A percentile compares a stretch with the other conserved stretches of the same genome.
Evolutionary conservation across 2,329 filamentous ascomycete genomes (phyloP).

Genomic region (Arthrobotrys iridis): DNA sequence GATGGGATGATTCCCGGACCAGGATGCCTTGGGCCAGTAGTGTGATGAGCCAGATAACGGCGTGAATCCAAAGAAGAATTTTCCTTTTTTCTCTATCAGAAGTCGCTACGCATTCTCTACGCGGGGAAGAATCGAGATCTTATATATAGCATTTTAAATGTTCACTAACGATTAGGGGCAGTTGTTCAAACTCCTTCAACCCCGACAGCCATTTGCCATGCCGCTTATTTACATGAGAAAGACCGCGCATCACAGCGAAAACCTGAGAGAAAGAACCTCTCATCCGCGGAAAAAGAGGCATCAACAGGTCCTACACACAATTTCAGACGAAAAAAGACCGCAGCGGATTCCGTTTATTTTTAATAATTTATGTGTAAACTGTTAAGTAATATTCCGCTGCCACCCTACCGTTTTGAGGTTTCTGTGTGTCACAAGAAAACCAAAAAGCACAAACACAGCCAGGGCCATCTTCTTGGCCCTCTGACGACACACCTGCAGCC

Average conservation of each 20-base stretch:
- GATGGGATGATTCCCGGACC: background rate
- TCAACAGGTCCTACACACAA: conserved; percentile 2
- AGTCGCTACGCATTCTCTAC: background rate
- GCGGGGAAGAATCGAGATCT: conserved; percentile 10
- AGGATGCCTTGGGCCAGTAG: background rate
- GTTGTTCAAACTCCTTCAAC: background rate
- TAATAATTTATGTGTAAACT: conserved; percentile 40
- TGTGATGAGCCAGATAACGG: background rate
- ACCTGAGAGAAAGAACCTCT: too few relatives aligned
- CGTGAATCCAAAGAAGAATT: background rate
- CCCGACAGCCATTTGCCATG: background rate
- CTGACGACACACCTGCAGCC: conserved; percentile 13
- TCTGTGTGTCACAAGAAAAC: conserved; percentile 46
- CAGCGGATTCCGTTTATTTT: conserved; percentile 9
- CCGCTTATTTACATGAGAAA: conserved; percentile 5
- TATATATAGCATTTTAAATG: conserved; percentile 8
- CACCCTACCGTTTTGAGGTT: conserved; percentile 53
- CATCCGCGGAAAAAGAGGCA: conserved; percentile 39
- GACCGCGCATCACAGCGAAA: conserved; percentile 17
- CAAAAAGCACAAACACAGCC: background rate
- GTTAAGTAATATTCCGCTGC: conserved; percentile 48
- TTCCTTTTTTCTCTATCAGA: background rate
- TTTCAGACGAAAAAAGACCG: conserved; percentile 24
- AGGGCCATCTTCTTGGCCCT: background rate
- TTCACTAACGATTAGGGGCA: background rate